phyloP scores from a whole-genome alignment of 2,329 filamentous ascomycete genomes.

The Colletotrichum sp. region DNA sequence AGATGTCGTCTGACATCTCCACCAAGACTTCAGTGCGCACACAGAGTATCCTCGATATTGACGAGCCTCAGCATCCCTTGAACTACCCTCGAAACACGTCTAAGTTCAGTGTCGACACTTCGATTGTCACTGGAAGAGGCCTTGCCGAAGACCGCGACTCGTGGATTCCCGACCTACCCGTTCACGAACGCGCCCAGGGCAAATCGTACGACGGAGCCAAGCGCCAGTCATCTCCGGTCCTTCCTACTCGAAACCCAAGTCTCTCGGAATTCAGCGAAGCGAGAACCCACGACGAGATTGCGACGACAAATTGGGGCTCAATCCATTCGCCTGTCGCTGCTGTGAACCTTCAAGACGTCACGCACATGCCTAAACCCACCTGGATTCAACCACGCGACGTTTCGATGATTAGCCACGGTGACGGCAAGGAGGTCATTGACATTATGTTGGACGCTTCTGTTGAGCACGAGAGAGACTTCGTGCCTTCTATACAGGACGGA shows the following conservation, averaged over 20 bases:
- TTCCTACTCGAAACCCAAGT: slow-evolving; percentile 43
- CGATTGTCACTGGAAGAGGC: slow-evolving; percentile 21
- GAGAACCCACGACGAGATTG: slow-evolving; percentile 43
- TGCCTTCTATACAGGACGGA: slow-evolving; percentile 27
- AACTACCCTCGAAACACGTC: slow-evolving; percentile 23
- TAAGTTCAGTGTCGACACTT: slow-evolving; percentile 35
- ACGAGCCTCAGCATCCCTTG: slow-evolving; percentile 27
- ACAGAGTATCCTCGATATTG: slow-evolving; percentile 44
- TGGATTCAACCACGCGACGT: slow-evolving; percentile 37
- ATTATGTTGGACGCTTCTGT: slow-evolving; percentile 46
- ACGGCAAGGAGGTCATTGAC: slow-evolving; percentile 42
- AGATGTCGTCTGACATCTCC: slow-evolving; percentile 39
- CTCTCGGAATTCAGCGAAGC: slow-evolving; percentile 38
- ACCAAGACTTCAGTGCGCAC: slow-evolving; percentile 42
- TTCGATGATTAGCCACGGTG: slow-evolving; percentile 23
- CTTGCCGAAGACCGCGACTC: slow-evolving; percentile 38
- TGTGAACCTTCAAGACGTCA: slow-evolving; percentile 46
- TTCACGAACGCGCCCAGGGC: neutral
- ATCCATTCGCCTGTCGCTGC: slow-evolving; percentile 53
- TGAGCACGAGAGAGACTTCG: slow-evolving; percentile 24
- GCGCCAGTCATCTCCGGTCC: slow-evolving; percentile 55
- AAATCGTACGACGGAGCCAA: slow-evolving; percentile 34
- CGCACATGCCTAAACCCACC: slow-evolving; percentile 44
- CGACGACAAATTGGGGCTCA: slow-evolving; percentile 52
- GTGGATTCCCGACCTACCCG: slow-evolving; percentile 41